Base-by-base conservation (phyloP, 352 stramenopile genomes). In the Globisporangium nodosum region DNA sequence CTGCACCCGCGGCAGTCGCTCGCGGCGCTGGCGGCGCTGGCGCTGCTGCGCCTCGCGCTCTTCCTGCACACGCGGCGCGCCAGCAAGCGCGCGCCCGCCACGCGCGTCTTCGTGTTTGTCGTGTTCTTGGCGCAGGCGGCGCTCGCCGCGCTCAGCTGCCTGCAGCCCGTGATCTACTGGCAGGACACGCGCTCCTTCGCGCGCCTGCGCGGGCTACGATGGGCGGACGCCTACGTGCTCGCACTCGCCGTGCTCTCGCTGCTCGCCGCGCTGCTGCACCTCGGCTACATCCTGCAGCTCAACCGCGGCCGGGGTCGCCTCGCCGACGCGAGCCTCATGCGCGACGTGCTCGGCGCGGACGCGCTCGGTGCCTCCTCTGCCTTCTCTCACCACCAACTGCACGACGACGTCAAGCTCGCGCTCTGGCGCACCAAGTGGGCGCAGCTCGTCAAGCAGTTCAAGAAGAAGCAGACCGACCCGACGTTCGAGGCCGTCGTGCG, bases 401-500 rank as follows among this genome's bases (percentile, higher is more conserved):
- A 78, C 37, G 68, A 78, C 53, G 73, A 85, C 49, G 62, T 65
- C n/a, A 70, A 76, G 50, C 69, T 79, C 33, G 72, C 69, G 21
- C 43, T 73, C 35, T 94, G 84, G 84, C 64, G 71, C 13, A 76
- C 70, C 55, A 94, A 94, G 62, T 94, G 84, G 84, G 63, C 78
- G n/a, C 75, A 76, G 49, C 63, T 94, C 27, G 78, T 88, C 20
- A 85, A 81, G 54, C 76, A 90, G 49, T 73, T 92, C 54, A 65
- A 85, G 54, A 65, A 67, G 20, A 81, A 85, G 46, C 62, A 70
- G 15, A 85, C 73, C 33, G 81, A 92, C 49, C 70, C 81, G 30
- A 90, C 84, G 16, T 94, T 94, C 40, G 81, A 94, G 50, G 81
- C 84, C 16, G 84, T 94, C 37, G 78, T 94, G 61, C 76, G 80